A percentile compares a stretch with the other conserved stretches of the same genome.
Evolutionary conservation across 768 basidiomycete genomes (phyloP).

Genomic region (Macrolepiota fuliginosa): DNA sequence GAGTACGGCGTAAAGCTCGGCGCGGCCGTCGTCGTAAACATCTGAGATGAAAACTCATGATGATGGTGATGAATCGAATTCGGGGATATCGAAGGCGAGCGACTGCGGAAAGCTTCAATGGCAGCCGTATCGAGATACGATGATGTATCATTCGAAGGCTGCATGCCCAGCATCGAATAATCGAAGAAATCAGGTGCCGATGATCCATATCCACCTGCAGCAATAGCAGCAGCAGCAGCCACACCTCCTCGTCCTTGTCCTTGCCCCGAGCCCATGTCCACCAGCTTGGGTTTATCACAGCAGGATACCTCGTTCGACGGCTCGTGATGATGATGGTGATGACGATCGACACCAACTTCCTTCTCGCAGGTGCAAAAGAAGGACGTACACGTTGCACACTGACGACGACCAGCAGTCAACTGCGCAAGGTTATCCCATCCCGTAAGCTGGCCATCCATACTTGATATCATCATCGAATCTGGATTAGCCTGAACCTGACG

Average conservation of each 20-base stretch:
- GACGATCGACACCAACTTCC: not conserved
- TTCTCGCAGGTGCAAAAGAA: constrained; percentile 9
- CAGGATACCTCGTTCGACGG: not conserved
- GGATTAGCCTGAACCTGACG: constrained; percentile 44
- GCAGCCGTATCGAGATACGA: constrained; percentile 6
- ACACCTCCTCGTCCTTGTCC: not conserved
- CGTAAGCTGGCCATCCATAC: not conserved
- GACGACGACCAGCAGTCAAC: not conserved
- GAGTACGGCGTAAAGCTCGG: not conserved
- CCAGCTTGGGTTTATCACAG: constrained; percentile 6
- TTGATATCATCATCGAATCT: constrained; percentile 5
- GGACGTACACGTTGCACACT: constrained; percentile 10
- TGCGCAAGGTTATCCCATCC: constrained; percentile 2
- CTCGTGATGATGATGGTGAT: not conserved
- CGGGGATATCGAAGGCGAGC: constrained; percentile 29
- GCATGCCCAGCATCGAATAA: constrained; percentile 11
- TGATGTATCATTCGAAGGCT: not conserved
- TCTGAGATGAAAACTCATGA: constrained; percentile 18
- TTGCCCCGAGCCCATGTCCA: not conserved
- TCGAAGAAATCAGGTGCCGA: constrained; percentile 3
- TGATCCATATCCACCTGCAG: not conserved
- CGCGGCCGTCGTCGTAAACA: not conserved
- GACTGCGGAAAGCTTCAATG: constrained; percentile 21
- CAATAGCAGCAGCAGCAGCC: no score
- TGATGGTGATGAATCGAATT: constrained; percentile 25